Evolutionary conservation across 176 grass and related monocot species (phyloP), one percentile per base, ranked within the genome.

Genomic region (Eleusine indica): DNA sequence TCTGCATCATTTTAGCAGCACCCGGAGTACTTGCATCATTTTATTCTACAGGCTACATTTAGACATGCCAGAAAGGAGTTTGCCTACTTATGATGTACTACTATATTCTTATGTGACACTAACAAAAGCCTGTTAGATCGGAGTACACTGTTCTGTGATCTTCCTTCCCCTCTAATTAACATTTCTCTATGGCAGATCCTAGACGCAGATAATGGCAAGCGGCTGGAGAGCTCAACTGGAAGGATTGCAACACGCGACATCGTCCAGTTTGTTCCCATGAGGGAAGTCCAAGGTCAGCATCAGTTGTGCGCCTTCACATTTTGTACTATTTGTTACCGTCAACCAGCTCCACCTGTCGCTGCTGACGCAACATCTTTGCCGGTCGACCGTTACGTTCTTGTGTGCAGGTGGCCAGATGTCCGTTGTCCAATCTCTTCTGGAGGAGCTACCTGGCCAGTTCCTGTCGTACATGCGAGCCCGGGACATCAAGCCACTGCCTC

Each of bases 261-360:
- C 64, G 97, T 99, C 28, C 97, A 99, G 88, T 99, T 99, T 82
- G 97, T 94, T 42, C 97, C 97, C 47, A 90, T 99, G 93, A 83
- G 83, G 69, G 78, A 94, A 52, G 70, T 92, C 80, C 85, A 92
- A 78, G 93, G 97, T 96, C 54, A 84, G 93, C 35, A 56, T 18
- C 73, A 4, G 9, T n/a, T 2, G 1, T n/a, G 6, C 48, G 58
- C 32, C 32, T 35, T 30, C 38, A 17, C 21, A 43, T 16, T 18
- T 4, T 42, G 9, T 66, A 61, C 3, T 66, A 1, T 14, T 11
- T 5, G 60, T 80, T 40, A 47, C 73, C 5, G 35, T 32, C 37
- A 79, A 21, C 21, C 43, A 66, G 18, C 61, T 8, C 61, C 61
- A 49, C 37, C 40, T 47, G 66, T 42, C 38, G 43, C 9, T 14